Evolutionary conservation across 2,329 filamentous ascomycete species (phyloP).

Genomic region (Cytospora piceicola): DNA sequence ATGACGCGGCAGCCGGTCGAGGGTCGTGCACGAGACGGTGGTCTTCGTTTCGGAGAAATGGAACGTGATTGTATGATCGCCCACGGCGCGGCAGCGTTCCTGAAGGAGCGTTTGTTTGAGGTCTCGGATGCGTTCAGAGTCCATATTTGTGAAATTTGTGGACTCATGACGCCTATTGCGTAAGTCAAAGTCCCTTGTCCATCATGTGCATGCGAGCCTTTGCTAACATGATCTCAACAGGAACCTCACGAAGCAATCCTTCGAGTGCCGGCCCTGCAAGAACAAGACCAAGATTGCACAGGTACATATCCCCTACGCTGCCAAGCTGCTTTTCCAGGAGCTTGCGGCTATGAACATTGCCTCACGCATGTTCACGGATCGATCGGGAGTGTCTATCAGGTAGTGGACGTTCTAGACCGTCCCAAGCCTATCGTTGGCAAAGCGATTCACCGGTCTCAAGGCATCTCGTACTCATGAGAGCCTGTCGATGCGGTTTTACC

Average conservation of each 20-base stretch:
- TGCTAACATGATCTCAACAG: constrained; percentile 53
- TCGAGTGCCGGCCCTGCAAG: constrained; percentile 96
- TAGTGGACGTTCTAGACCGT: constrained; percentile 41
- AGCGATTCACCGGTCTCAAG: not conserved
- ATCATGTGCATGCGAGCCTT: constrained; percentile 3
- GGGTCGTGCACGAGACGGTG: constrained; percentile 96
- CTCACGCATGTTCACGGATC: constrained; percentile 91
- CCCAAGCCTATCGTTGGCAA: not conserved
- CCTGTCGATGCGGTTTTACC: not conserved
- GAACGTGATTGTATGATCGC: constrained; percentile 99
- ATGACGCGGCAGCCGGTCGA: constrained; percentile 96
- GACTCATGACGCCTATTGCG: constrained; percentile 98
- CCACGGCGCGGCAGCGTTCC: constrained; percentile 94
- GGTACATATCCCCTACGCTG: constrained; percentile 96
- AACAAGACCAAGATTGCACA: constrained; percentile 99
- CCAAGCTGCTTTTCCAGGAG: constrained; percentile 98
- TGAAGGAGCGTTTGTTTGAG: constrained; percentile 97
- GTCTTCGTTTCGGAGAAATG: constrained; percentile 99
- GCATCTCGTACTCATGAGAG: not conserved
- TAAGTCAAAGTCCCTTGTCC: constrained; percentile 60
- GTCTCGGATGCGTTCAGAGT: constrained; percentile 98
- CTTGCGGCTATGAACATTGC: constrained; percentile 98
- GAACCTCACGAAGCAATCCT: constrained; percentile 91
- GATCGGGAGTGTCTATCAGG: constrained; percentile 74
- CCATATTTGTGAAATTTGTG: constrained; percentile 97